Evolutionary conservation across 768 basidiomycete genomes (phyloP), one percentile per base, ranked within the genome.

Genomic region (Scleroderma citrinum): DNA sequence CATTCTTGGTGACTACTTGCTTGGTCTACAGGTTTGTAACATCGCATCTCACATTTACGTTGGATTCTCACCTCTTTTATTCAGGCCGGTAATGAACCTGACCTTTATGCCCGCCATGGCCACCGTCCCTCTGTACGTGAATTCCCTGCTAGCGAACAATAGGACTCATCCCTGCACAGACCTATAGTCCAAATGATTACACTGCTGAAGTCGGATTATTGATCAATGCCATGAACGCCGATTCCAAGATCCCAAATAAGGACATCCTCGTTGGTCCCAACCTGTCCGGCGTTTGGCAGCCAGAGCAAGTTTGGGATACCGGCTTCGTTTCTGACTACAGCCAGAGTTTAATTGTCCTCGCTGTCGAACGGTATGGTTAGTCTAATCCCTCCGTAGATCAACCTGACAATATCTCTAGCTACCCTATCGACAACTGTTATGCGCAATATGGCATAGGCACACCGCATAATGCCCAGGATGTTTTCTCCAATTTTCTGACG

Each of bases 41-140:
- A n/a, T n/a, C n/a, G n/a, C n/a, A n/a, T 23, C 7, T 16, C 19
- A 19, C 11, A 14, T 21, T 12, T 3, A 14, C 26, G 11, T 35
- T 8, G 20, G 13, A 12, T 12, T 36, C 19, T 31, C 31, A 43
- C 14, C 7, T 26, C 30, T 24, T 1, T 13, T n/a, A n/a, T 35
- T 7, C 82, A 87, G 60, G 76, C 81, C 1, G 86, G 82, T 2
- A 88, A 90, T 60, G 87, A 90, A 65, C 87, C 87, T 14, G 87
- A 92, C 69, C 75, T 88, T 54, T 91, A 83, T 54, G 66, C 72
- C 10, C 69, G 67, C 31, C 71, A 73, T 52, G 62, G 66, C 12
- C 70, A 70, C 39, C 65, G 73, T 17, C 48, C 59, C 0, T 49
- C 46, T 1, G 57, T 59, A 34, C 11, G 48, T 39, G 13, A 20